Conservation (phyloP, 306 rosid species). For the Purshia tridentata region DNA sequence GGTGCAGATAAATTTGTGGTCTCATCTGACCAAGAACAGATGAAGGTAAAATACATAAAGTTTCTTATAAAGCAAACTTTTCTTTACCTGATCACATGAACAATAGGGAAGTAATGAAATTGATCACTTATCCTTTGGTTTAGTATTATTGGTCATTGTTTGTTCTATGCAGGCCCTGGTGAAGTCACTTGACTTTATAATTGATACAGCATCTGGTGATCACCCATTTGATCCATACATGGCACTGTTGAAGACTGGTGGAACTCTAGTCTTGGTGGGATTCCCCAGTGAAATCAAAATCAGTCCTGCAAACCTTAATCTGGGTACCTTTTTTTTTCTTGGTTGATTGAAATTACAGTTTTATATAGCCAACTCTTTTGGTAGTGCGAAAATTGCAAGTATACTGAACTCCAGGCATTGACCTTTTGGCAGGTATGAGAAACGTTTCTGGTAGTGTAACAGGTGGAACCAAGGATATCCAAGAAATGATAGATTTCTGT, state of each 20-base stretch:
- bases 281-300: slow-evolving; percentile 76
- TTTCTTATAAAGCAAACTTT: slow-evolving; percentile 5
- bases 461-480: slow-evolving; percentile 69
- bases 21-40: slow-evolving; percentile 69
- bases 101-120: background rate
- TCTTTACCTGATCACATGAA: background rate
- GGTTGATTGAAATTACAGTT: slow-evolving; percentile 1
- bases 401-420: slow-evolving; percentile 9
- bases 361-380: slow-evolving; percentile 1
- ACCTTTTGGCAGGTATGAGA: slow-evolving; percentile 51
- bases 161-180: slow-evolving; percentile 50
- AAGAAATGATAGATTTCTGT: slow-evolving; percentile 81
- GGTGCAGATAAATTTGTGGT: slow-evolving; percentile 77
- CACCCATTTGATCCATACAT: slow-evolving; percentile 83
- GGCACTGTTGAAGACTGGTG: slow-evolving; percentile 61
- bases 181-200: slow-evolving; percentile 63
- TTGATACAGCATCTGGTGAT: slow-evolving; percentile 88
- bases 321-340: slow-evolving; percentile 42
- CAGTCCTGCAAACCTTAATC: slow-evolving; percentile 58
- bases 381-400: background rate
- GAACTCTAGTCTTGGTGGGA: slow-evolving; percentile 66
- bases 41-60: slow-evolving; percentile 43
- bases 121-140: background rate
- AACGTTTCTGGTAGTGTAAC: slow-evolving; percentile 57
- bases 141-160: background rate